These are phyloP conservation scores for Lactifluus hygrophoroides DNA, from an alignment of 768 basidiomycete genomes.

Conservation along the genomic window DNA sequence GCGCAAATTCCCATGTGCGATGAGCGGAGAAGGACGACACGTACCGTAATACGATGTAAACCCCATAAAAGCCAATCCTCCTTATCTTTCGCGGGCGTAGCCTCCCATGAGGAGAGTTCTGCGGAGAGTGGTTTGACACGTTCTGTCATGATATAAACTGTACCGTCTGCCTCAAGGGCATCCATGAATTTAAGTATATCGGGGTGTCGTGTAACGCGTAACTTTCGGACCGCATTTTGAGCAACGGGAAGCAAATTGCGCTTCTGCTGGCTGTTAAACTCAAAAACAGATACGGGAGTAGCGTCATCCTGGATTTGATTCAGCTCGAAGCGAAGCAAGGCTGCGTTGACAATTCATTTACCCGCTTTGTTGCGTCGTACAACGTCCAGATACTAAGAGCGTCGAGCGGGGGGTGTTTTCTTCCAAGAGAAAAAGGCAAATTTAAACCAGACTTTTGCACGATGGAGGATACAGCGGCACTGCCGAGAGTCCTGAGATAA, in stretches of 20 bases:
- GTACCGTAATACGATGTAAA: conserved; percentile 77
- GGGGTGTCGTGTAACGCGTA: conserved; percentile 88
- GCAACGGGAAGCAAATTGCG: conserved; percentile 66
- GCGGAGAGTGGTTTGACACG: conserved; percentile 68
- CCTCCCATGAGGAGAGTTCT: conserved; percentile 53
- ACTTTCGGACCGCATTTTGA: conserved; percentile 81
- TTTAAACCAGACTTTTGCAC: conserved; percentile 90
- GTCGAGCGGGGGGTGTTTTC: conserved; percentile 59
- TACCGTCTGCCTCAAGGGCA: conserved; percentile 79
- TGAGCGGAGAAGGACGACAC: conserved; percentile 28
- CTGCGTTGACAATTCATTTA: conserved; percentile 28
- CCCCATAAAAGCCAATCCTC: conserved; percentile 96
- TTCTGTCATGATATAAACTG: conserved; percentile 91
- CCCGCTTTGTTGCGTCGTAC: conserved; percentile 84
- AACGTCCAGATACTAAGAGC: conserved; percentile 71
- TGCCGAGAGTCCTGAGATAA: conserved; percentile 72
- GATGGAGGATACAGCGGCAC: conserved; percentile 81
- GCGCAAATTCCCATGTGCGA: not conserved
- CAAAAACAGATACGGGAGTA: conserved; percentile 79
- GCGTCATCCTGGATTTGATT: conserved; percentile 70
- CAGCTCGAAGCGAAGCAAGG: conserved; percentile 15
- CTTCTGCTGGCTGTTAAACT: conserved; percentile 69
- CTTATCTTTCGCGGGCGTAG: conserved; percentile 51
- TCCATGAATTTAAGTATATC: conserved; percentile 96
- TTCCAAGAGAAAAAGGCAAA: conserved; percentile 78